Percentiles rank a stretch among this genome's conserved stretches.
Conservation (phyloP, 371 early-diverging fungal species). For the Mortierella sp. region DNA sequence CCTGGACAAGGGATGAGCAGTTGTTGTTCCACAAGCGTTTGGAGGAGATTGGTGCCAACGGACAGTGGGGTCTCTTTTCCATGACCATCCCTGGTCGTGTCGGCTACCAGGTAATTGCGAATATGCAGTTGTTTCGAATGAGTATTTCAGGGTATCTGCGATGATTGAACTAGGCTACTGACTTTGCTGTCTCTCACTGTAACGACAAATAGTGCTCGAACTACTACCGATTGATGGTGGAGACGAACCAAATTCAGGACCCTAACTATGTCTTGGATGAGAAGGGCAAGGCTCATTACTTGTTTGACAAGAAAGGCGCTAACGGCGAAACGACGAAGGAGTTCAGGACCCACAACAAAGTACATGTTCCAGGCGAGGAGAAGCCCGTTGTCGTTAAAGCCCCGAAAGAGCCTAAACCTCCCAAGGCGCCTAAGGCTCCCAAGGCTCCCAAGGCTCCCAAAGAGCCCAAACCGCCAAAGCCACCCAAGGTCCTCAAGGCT, state of each 20-base stretch:
- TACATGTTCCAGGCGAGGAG: slow-evolving; percentile 47
- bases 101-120: slow-evolving; percentile 83
- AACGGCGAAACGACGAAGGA: slow-evolving; percentile 84
- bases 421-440: slow-evolving; percentile 40
- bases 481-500: slow-evolving; percentile 40
- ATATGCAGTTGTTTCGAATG: not conserved
- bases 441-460: slow-evolving; percentile 41
- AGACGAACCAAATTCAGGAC: slow-evolving; percentile 87
- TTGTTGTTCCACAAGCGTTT: slow-evolving; percentile 85
- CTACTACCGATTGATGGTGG: slow-evolving; percentile 90
- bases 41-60: slow-evolving; percentile 90
- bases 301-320: slow-evolving; percentile 87
- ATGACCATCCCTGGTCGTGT: slow-evolving; percentile 96
- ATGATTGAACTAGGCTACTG: too few species aligned
- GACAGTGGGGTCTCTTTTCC: slow-evolving; percentile 97
- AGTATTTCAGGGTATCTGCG: not conserved
- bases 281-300: slow-evolving; percentile 89
- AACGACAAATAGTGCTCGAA: slow-evolving; percentile 83
- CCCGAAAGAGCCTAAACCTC: slow-evolving; percentile 24
- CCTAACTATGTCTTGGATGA: slow-evolving; percentile 92
- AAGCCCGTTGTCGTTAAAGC: slow-evolving; percentile 31
- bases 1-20: slow-evolving; percentile 90
- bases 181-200: not conserved
- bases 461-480: slow-evolving; percentile 48
- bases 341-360: slow-evolving; percentile 80